These are phyloP conservation scores for Suillus paluster DNA, from an alignment of 768 basidiomycete species.

Conservation along the genomic window DNA sequence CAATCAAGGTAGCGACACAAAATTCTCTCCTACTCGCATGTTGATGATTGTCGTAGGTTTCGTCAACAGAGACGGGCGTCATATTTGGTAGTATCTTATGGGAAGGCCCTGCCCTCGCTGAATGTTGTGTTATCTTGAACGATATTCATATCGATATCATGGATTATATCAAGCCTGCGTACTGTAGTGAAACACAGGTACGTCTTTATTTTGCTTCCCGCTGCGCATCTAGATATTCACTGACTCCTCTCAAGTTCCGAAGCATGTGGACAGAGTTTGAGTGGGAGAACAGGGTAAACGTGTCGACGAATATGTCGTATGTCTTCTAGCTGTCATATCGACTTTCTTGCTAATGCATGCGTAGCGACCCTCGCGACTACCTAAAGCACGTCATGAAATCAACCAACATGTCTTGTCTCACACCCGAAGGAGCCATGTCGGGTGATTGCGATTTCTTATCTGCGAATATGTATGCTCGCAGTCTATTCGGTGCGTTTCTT, in stretches of 20 bases:
- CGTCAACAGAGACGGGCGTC: conserved; percentile 83
- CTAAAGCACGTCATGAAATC: conserved; percentile 94
- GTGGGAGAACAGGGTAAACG: conserved; percentile 99
- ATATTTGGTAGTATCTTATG: too few species aligned
- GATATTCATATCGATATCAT: too few species aligned
- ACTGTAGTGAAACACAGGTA: conserved; percentile 94
- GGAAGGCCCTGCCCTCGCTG: too few species aligned
- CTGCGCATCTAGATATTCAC: neutral
- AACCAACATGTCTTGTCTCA: conserved; percentile 97
- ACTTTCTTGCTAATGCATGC: neutral
- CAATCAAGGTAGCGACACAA: conserved; percentile 72
- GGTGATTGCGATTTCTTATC: conserved; percentile 98
- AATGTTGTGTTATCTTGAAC: too few species aligned
- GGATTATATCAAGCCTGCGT: conserved; percentile 53
- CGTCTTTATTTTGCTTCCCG: conserved; percentile 22
- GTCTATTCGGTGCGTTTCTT: conserved; percentile 79
- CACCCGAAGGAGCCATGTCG: conserved; percentile 83
- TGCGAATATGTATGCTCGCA: conserved; percentile 95
- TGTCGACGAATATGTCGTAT: conserved; percentile 80
- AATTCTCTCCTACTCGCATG: neutral
- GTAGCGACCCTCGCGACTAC: conserved; percentile 85
- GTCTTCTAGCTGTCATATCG: conserved; percentile 34
- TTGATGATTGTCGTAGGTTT: conserved; percentile 51
- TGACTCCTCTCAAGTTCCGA: conserved; percentile 36
- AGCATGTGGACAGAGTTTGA: conserved; percentile 99